Evolutionary conservation across 768 basidiomycete species (phyloP).

Genomic region (Podaxis sp.): DNA sequence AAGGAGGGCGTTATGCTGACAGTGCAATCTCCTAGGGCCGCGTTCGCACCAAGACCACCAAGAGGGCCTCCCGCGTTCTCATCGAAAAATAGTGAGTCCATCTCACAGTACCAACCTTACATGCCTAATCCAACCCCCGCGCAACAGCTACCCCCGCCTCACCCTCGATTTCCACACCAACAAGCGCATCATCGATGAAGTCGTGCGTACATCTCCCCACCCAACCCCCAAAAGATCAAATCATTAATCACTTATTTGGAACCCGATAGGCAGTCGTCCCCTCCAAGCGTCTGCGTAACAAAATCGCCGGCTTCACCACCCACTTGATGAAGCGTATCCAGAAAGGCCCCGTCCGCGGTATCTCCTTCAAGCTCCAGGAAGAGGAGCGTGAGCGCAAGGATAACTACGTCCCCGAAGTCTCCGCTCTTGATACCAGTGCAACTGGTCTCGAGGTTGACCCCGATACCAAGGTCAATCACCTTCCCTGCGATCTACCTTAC

Average conservation of each 20-base stretch:
- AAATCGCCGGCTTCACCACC: constrained; percentile 99
- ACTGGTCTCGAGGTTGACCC: constrained; percentile 84
- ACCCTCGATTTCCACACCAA: constrained; percentile 99
- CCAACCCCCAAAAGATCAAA: not conserved
- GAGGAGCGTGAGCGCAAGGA: constrained; percentile 99
- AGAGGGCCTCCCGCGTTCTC: constrained; percentile 97
- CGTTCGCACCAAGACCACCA: constrained; percentile 99
- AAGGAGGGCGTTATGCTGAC: constrained; percentile 18
- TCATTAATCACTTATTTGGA: not conserved
- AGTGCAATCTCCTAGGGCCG: constrained; percentile 66
- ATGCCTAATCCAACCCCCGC: not conserved
- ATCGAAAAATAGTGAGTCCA: constrained; percentile 96
- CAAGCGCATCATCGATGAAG: constrained; percentile 98
- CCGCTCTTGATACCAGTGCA: constrained; percentile 81
- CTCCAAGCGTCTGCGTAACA: constrained; percentile 99
- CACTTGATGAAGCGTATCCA: constrained; percentile 99
- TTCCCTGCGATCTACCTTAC: not conserved
- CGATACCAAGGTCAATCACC: constrained; percentile 81
- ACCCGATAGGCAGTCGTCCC: constrained; percentile 80
- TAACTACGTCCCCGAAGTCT: constrained; percentile 98
- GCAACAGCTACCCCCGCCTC: constrained; percentile 88
- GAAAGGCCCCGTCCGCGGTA: constrained; percentile 96
- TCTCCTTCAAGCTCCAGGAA: constrained; percentile 99
- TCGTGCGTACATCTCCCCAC: constrained; percentile 45
- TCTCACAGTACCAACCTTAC: not conserved